phyloP scores from a whole-genome alignment of 768 basidiomycete genomes.

The Auriscalpium vulgare region DNA sequence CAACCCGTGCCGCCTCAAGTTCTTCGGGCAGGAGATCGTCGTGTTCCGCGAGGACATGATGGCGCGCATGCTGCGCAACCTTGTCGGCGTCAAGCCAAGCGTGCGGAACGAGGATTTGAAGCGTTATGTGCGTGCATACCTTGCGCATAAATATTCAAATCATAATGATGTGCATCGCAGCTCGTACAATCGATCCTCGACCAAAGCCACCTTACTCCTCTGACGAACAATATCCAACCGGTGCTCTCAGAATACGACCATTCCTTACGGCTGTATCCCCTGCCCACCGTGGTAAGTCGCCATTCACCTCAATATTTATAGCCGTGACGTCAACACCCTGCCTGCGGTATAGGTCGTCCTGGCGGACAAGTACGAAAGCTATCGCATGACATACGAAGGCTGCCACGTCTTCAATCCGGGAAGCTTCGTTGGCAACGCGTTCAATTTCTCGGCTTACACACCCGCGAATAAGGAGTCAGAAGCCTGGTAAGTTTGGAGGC shows the following conservation, averaged over 20 bases:
- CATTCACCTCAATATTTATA: background rate
- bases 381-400: slow-evolving; percentile 93
- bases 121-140: slow-evolving; percentile 61
- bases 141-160: slow-evolving; percentile 3
- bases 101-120: slow-evolving; percentile 75
- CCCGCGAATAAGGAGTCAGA: slow-evolving; percentile 81
- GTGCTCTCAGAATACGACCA: slow-evolving; percentile 89
- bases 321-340: slow-evolving; percentile 6
- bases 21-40: slow-evolving; percentile 93
- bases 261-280: slow-evolving; percentile 82
- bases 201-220: slow-evolving; percentile 88
- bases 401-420: slow-evolving; percentile 99
- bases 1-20: slow-evolving; percentile 92
- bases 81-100: slow-evolving; percentile 81
- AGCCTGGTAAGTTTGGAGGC: slow-evolving; percentile 55
- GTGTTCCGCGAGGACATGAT: slow-evolving; percentile 90
- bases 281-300: slow-evolving; percentile 77
- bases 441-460: slow-evolving; percentile 86
- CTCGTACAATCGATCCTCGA: slow-evolving; percentile 95
- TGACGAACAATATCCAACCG: slow-evolving; percentile 80
- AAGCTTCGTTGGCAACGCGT: slow-evolving; percentile 74
- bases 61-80: slow-evolving; percentile 88
- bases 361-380: slow-evolving; percentile 94
- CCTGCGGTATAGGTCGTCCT: slow-evolving; percentile 59
- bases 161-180: slow-evolving; percentile 30